A percentile compares a stretch with the other conserved stretches of the same genome.
Conservation (phyloP, 2,329 filamentous ascomycete genomes). For the Davidsoniella eucalypti region DNA sequence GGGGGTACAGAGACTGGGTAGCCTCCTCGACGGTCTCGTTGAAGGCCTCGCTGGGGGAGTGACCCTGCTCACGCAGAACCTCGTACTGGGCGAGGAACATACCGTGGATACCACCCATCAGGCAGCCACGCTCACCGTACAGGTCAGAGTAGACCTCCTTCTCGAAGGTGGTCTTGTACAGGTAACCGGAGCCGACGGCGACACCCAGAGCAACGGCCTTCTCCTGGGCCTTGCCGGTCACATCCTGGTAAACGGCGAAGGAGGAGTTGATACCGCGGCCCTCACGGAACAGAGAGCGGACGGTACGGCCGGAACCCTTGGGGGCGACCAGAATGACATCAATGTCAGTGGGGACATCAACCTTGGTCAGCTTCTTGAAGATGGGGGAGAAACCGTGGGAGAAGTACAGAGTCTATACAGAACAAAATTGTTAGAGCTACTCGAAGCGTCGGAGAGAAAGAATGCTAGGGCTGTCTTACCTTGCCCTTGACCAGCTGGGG, state of each 20-base stretch:
- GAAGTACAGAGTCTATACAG: constrained; percentile 84
- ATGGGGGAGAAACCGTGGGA: constrained; percentile 99
- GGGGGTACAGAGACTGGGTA: constrained; percentile 91
- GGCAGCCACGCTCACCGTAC: constrained; percentile 98
- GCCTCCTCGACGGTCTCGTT: constrained; percentile 99
- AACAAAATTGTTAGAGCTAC: background rate
- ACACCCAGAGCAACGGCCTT: constrained; percentile 94
- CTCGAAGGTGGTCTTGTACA: constrained; percentile 99
- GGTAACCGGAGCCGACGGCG: constrained; percentile 91
- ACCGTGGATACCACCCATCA: constrained; percentile 99
- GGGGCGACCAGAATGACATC: constrained; percentile 99
- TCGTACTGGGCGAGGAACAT: constrained; percentile 99
- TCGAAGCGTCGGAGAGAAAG: too few relatives aligned
- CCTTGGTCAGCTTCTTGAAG: constrained; percentile 99
- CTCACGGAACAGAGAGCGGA: constrained; percentile 97
- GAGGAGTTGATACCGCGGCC: constrained; percentile 99
- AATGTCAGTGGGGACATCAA: constrained; percentile 87
- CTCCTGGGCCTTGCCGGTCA: constrained; percentile 95
- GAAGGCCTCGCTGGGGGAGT: constrained; percentile 96
- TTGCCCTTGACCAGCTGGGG: constrained; percentile 97
- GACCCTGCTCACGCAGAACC: constrained; percentile 95
- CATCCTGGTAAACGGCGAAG: constrained; percentile 95
- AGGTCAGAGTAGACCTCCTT: constrained; percentile 99
- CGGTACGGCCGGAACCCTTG: constrained; percentile 97
- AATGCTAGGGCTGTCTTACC: constrained; percentile 33